Conservation (phyloP, 78 protist genomes). For the Planoprotostelium fungivorum region DNA sequence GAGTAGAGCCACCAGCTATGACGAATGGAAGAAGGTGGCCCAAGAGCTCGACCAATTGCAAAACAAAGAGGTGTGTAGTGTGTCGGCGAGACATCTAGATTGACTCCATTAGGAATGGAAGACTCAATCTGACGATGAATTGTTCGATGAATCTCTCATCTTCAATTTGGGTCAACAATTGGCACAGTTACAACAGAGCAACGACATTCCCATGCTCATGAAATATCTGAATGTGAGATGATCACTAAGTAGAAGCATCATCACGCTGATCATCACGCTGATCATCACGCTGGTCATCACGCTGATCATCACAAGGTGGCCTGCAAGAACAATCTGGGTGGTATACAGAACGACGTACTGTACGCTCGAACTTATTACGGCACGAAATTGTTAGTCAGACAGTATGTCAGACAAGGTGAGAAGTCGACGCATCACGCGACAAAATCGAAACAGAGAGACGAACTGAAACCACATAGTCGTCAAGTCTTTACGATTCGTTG, state of each 20-base stretch:
- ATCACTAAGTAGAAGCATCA: no score
- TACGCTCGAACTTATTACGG: neutral
- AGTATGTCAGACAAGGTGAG: neutral
- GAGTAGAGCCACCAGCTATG: neutral
- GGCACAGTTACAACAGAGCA: neutral
- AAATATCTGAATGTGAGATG: neutral
- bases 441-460: no score
- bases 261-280: no score
- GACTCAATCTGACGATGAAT: neutral
- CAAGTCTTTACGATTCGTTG: neutral
- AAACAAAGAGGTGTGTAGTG: neutral
- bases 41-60: neutral
- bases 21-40: neutral
- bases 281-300: no score
- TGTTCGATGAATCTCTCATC: neutral
- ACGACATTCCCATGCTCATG: neutral
- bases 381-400: neutral
- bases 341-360: neutral
- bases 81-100: neutral
- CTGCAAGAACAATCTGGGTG: neutral
- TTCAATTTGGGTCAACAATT: neutral
- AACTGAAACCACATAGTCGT: neutral
- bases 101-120: neutral
- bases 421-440: neutral
- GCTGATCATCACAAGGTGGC: neutral